A percentile compares a stretch with the other conserved stretches of the same genome.
Conservation (phyloP, 2,329 filamentous ascomycete species). For the Balansia obtecta region DNA sequence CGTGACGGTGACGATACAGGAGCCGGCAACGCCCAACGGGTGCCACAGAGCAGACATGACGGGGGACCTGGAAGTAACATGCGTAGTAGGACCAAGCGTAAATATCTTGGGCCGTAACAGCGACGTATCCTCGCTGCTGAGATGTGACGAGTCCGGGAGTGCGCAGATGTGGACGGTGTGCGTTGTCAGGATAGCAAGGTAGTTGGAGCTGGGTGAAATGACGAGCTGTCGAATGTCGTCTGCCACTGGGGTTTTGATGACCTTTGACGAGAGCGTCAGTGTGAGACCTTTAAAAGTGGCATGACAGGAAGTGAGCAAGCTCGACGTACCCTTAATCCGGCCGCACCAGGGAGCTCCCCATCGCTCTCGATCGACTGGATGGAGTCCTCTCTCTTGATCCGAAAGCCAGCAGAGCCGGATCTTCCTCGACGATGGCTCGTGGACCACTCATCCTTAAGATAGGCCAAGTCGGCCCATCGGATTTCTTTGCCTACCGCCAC, state of each 20-base stretch:
- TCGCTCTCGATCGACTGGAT: constrained; percentile 23
- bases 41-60: constrained; percentile 84
- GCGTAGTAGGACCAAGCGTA: constrained; percentile 83
- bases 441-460: constrained; percentile 53
- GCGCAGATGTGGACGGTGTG: constrained; percentile 81
- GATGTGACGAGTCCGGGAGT: constrained; percentile 69
- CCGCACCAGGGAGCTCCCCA: constrained; percentile 14
- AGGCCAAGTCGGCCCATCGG: constrained; percentile 75
- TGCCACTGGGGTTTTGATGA: constrained; percentile 64
- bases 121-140: constrained; percentile 54
- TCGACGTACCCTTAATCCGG: constrained; percentile 22
- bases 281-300: background rate
- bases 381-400: constrained; percentile 38
- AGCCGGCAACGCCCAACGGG: constrained; percentile 71
- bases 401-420: constrained; percentile 17
- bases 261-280: constrained; percentile 30
- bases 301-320: background rate
- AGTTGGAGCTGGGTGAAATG: constrained; percentile 70
- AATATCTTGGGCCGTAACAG: constrained; percentile 74
- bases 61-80: constrained; percentile 74
- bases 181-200: constrained; percentile 72
- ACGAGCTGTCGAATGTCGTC: constrained; percentile 76
- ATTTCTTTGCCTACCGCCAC: constrained; percentile 81
- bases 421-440: constrained; percentile 18
- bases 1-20: constrained; percentile 78